Percentiles rank a stretch among this genome's conserved stretches.
These are phyloP conservation scores for Hirsutella minnesotensis DNA, from an alignment of 2,329 filamentous ascomycete species.

Conservation along the genomic window DNA sequence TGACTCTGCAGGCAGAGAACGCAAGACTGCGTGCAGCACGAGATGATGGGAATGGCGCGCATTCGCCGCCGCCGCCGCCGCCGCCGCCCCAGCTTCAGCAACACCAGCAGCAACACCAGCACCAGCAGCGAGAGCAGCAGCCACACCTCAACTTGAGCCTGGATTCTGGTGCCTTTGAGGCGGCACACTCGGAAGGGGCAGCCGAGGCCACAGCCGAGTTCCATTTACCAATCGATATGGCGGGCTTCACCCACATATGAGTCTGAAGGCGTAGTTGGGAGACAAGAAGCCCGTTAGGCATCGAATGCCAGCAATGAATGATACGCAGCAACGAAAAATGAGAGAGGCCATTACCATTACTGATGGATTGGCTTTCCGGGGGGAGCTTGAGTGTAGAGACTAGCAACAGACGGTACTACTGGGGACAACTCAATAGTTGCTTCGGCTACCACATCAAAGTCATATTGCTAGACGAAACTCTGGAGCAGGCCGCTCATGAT, in stretches of 20 bases:
- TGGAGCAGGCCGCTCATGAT: background rate
- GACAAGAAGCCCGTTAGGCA: no score
- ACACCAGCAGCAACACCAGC: background rate
- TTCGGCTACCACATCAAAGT: background rate
- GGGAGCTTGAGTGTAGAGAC: no score
- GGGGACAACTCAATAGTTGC: background rate
- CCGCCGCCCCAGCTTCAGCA: background rate
- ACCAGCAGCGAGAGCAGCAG: background rate
- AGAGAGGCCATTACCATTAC: no score
- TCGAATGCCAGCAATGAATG: no score
- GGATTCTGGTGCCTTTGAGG: background rate
- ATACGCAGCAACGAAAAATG: no score
- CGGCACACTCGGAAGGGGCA: background rate
- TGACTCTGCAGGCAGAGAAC: slow-evolving; percentile 33
- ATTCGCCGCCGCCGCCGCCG: background rate
- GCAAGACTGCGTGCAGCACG: slow-evolving; percentile 18
- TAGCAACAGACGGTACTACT: no score
- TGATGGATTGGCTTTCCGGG: no score
- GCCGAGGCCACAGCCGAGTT: background rate
- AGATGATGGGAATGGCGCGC: background rate
- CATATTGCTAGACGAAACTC: background rate
- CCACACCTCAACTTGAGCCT: background rate
- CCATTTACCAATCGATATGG: background rate
- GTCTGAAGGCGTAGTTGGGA: no score
- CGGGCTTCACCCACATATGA: background rate